These are phyloP conservation scores for Postia placenta DNA, from an alignment of 768 basidiomycete species.

Conservation along the genomic window DNA sequence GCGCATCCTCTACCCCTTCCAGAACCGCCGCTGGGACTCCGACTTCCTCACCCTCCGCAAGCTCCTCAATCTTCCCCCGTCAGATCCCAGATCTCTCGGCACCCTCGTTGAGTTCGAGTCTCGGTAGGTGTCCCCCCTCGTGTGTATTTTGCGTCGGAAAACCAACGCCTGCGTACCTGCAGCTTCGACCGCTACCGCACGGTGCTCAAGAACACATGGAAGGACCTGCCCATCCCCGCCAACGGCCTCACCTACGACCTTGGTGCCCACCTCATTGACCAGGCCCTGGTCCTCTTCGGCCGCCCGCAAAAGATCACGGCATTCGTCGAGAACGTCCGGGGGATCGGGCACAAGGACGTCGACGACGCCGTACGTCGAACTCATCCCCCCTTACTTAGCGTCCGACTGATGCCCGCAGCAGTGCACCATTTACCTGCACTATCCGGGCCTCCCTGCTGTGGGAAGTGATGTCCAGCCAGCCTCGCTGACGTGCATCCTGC, in stretches of 20 bases:
- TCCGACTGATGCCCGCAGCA: constrained; percentile 20
- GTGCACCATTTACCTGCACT: constrained; percentile 19
- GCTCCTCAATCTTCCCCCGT: constrained; percentile 48
- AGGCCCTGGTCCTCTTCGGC: constrained; percentile 71
- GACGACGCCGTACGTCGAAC: constrained; percentile 52
- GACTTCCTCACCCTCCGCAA: constrained; percentile 65
- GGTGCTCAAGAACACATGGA: constrained; percentile 69
- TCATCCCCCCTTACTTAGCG: neutral
- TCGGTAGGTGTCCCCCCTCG: constrained; percentile 38
- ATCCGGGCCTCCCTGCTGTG: constrained; percentile 9
- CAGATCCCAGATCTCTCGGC: constrained; percentile 51
- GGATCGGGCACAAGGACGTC: constrained; percentile 55
- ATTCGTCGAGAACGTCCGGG: constrained; percentile 62
- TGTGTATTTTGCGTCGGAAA: neutral
- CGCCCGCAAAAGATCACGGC: constrained; percentile 63
- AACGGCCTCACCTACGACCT: constrained; percentile 72
- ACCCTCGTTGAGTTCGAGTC: constrained; percentile 68
- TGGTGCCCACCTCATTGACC: constrained; percentile 77
- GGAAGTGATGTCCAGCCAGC: constrained; percentile 25
- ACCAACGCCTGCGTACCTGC: neutral
- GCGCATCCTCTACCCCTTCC: constrained; percentile 64
- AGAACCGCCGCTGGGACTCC: constrained; percentile 75
- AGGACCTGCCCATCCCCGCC: constrained; percentile 58
- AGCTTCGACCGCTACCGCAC: constrained; percentile 76
- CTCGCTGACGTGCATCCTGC: constrained; percentile 61